Conservation (phyloP, 768 basidiomycete species). For the Psilocybe tampanensis region DNA sequence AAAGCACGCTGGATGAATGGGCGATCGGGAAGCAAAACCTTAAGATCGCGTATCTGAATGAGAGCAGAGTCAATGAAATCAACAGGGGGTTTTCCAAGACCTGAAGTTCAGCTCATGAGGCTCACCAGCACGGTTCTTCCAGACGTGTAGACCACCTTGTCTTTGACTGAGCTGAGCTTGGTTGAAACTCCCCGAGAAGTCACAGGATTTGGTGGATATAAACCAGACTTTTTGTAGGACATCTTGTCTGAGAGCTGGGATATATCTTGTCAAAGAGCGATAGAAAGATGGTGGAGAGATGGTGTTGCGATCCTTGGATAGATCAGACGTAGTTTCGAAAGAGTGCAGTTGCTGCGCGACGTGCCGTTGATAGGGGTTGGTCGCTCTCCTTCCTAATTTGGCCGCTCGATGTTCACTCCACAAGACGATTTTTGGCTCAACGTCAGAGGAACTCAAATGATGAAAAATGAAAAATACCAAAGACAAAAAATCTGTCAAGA, state of each 20-base stretch:
- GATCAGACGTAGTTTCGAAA: not conserved
- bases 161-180: slow-evolving; percentile 50
- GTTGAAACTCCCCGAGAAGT: slow-evolving; percentile 35
- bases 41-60: slow-evolving; percentile 77
- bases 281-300: slow-evolving; percentile 3
- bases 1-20: slow-evolving; percentile 3
- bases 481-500: not conserved
- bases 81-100: not conserved
- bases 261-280: not conserved
- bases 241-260: slow-evolving; percentile 19
- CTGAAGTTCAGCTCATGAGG: slow-evolving; percentile 8
- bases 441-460: too few relatives aligned
- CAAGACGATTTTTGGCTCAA: not conserved
- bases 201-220: slow-evolving; percentile 68
- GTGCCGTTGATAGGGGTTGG: slow-evolving; percentile 17
- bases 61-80: not conserved
- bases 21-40: slow-evolving; percentile 49
- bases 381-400: not conserved
- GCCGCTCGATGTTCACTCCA: not conserved
- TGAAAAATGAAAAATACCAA: not conserved
- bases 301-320: slow-evolving; percentile 12
- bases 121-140: slow-evolving; percentile 85
- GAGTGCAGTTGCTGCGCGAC: slow-evolving; percentile 21
- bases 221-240: slow-evolving; percentile 43
- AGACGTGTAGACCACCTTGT: slow-evolving; percentile 84